A percentile compares a stretch with the other conserved stretches of the same genome.
These are phyloP conservation scores for Nakataea oryzae DNA, from an alignment of 2,329 filamentous ascomycete species.

Conservation along the genomic window DNA sequence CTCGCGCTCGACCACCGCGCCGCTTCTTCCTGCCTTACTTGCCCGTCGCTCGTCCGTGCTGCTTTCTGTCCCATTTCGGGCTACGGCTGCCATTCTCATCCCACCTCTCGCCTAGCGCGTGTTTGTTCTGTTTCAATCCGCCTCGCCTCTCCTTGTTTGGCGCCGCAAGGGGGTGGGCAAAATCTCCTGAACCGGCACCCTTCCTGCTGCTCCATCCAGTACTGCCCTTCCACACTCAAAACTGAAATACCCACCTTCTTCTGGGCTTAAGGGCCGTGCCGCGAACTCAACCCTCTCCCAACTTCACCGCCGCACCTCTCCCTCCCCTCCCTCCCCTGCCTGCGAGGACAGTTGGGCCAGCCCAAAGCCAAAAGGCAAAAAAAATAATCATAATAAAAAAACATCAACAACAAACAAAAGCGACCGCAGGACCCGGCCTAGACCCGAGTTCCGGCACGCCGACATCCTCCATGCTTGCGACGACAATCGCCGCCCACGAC, in stretches of 20 bases:
- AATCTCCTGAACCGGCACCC: neutral
- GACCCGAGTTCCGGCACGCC: neutral
- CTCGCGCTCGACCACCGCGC: neutral
- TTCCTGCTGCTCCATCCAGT: neutral
- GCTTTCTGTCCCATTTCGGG: neutral
- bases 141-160: neutral
- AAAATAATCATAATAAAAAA: neutral
- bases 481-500: neutral
- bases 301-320: neutral
- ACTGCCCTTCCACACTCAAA: neutral
- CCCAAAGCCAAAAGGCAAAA: no score
- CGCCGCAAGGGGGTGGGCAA: neutral
- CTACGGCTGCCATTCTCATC: neutral
- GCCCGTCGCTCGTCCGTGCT: neutral
- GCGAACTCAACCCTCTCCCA: neutral
- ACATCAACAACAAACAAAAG: neutral
- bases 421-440: neutral
- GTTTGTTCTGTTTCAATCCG: neutral
- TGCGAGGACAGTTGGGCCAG: neutral
- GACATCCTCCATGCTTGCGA: neutral
- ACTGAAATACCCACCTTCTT: neutral
- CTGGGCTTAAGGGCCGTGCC: neutral
- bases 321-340: no score
- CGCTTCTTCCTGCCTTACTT: neutral
- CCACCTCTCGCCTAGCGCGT: neutral